These are phyloP conservation scores for Aristolochia contorta DNA, from an alignment of 164 flowering plant genomes.

Conservation along the genomic window DNA sequence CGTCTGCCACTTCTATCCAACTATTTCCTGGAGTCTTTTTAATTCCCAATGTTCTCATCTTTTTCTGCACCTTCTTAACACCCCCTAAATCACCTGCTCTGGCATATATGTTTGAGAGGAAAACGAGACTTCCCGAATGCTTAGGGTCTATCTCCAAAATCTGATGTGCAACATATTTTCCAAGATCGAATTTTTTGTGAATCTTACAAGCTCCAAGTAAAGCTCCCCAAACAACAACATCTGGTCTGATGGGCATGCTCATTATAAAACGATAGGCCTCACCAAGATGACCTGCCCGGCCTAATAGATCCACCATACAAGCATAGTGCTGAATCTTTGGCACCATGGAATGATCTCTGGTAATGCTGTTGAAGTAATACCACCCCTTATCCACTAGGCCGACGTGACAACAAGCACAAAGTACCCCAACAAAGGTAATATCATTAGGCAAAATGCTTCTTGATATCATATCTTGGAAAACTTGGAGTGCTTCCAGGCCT, in stretches of 20 bases:
- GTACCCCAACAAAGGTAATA: slow-evolving; percentile 17
- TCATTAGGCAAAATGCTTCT: slow-evolving; percentile 14
- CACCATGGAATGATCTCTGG: slow-evolving; percentile 11
- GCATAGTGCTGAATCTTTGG: slow-evolving; percentile 22
- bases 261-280: slow-evolving; percentile 14
- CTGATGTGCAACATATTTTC: slow-evolving; percentile 6
- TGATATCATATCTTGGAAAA: slow-evolving; percentile 15
- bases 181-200: slow-evolving; percentile 10
- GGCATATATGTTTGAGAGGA: slow-evolving; percentile 11
- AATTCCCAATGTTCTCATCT: slow-evolving; percentile 10
- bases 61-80: slow-evolving; percentile 9
- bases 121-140: slow-evolving; percentile 18
- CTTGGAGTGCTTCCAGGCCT: slow-evolving; percentile 13
- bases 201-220: slow-evolving; percentile 10
- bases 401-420: slow-evolving; percentile 21
- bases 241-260: slow-evolving; percentile 17
- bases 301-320: slow-evolving; percentile 22
- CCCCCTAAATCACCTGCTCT: slow-evolving; percentile 13
- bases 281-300: slow-evolving; percentile 17
- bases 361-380: slow-evolving; percentile 12
- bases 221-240: slow-evolving; percentile 20
- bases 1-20: slow-evolving; percentile 16
- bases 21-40: slow-evolving; percentile 15
- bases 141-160: slow-evolving; percentile 16
- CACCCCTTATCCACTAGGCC: slow-evolving; percentile 18